phyloP scores from a whole-genome alignment of 257 asterid species.

The Salvia splendens region DNA sequence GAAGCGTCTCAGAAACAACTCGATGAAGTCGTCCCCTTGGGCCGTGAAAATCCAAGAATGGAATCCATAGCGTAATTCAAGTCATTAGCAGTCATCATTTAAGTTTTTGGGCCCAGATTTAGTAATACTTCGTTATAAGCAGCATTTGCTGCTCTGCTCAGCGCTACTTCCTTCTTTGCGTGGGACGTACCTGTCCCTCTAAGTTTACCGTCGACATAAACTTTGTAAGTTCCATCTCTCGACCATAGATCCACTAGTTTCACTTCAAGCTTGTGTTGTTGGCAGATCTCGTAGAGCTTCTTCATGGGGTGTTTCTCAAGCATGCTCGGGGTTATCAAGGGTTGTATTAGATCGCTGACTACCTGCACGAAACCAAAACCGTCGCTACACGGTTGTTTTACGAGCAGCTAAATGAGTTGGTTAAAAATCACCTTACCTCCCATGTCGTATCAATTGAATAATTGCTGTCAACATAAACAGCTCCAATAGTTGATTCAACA shows the following conservation, averaged over 20 bases:
- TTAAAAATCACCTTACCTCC: conserved; percentile 64
- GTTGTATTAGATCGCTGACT: conserved; percentile 54
- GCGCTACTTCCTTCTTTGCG: conserved; percentile 69
- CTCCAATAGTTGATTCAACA: conserved; percentile 85
- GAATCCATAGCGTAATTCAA: background rate
- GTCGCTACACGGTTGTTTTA: background rate
- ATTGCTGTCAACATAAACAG: conserved; percentile 71
- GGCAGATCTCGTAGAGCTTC: conserved; percentile 77
- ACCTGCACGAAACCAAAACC: conserved; percentile 45
- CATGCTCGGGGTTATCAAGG: conserved; percentile 73
- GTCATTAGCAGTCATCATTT: conserved; percentile 18
- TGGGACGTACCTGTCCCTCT: conserved; percentile 68
- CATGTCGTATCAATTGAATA: conserved; percentile 66
- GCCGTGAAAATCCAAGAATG: background rate
- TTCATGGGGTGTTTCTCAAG: conserved; percentile 68
- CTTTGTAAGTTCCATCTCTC: conserved; percentile 55
- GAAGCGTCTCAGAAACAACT: too few relatives aligned
- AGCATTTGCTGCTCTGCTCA: conserved; percentile 74
- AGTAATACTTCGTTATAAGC: conserved; percentile 63
- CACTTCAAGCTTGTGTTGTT: conserved; percentile 64
- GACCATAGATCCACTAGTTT: conserved; percentile 64
- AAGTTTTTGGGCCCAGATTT: conserved; percentile 32
- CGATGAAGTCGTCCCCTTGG: background rate
- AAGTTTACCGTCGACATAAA: conserved; percentile 53
- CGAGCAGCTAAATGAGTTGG: background rate